These are phyloP conservation scores for Helotiales sp. DNA, from an alignment of 2,329 filamentous ascomycete species.

Conservation along the genomic window DNA sequence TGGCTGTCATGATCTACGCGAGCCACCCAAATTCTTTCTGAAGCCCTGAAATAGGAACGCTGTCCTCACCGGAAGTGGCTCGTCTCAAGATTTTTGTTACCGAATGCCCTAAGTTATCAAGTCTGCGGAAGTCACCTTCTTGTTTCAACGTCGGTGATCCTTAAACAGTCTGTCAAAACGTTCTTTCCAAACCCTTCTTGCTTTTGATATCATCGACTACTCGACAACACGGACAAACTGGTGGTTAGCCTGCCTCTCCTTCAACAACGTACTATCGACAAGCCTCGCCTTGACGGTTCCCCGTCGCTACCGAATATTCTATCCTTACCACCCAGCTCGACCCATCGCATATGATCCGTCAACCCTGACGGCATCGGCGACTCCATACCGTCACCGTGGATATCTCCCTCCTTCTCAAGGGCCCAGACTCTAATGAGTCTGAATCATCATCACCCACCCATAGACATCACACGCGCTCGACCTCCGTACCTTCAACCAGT, in stretches of 20 bases:
- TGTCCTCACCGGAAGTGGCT: constrained; percentile 31
- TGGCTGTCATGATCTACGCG: constrained; percentile 40
- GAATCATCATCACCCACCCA: constrained; percentile 46
- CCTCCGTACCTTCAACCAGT: constrained; percentile 29
- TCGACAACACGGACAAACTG: constrained; percentile 21
- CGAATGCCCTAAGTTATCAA: constrained; percentile 25
- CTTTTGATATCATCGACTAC: constrained; percentile 11
- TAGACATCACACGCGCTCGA: constrained; percentile 33
- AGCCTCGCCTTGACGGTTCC: constrained; percentile 15
- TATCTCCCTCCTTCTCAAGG: constrained; percentile 88
- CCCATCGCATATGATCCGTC: constrained; percentile 35
- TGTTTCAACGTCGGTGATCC: constrained; percentile 31
- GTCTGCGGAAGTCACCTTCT: constrained; percentile 21
- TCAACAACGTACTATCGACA: constrained; percentile 18
- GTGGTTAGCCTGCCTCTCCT: constrained; percentile 21
- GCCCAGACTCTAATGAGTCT: constrained; percentile 71
- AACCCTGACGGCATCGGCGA: constrained; percentile 36
- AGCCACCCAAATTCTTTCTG: constrained; percentile 43
- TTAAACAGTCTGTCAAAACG: constrained; percentile 25
- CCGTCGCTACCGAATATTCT: constrained; percentile 15
- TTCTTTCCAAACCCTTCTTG: constrained; percentile 17
- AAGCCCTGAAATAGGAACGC: constrained; percentile 38
- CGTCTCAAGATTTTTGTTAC: constrained; percentile 34
- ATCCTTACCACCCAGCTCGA: not conserved
- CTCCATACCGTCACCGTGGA: constrained; percentile 74